phyloP scores from a whole-genome alignment of 2,329 filamentous ascomycete genomes.

The Monilinia vaccinii-corymbosi region DNA sequence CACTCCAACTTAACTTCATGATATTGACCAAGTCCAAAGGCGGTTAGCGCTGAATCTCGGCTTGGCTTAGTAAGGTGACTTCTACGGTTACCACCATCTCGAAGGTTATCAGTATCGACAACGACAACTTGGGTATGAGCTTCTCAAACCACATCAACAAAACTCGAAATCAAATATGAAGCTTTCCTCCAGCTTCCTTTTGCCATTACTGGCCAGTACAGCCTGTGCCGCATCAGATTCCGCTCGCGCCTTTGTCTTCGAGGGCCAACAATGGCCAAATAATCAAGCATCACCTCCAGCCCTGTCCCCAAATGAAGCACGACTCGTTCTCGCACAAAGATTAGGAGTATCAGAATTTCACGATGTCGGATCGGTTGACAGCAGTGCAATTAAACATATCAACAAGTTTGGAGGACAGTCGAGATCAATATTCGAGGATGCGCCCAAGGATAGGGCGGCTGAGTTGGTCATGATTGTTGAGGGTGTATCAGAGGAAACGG shows the following conservation, averaged over 20 bases:
- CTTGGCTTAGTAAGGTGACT: conserved; percentile 3
- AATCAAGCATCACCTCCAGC: conserved; percentile 41
- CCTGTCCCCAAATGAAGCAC: conserved; percentile 36
- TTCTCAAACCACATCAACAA: conserved; percentile 14
- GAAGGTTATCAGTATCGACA: conserved; percentile 3
- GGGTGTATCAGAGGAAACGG: conserved; percentile 41
- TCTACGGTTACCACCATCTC: not conserved
- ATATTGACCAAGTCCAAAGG: not conserved
- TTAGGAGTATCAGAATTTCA: conserved; percentile 38
- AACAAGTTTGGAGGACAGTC: conserved; percentile 49
- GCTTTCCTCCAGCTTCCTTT: conserved; percentile 33
- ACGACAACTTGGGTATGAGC: conserved; percentile 13
- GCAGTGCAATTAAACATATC: conserved; percentile 43
- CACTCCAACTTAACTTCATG: not conserved
- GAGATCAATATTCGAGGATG: conserved; percentile 41
- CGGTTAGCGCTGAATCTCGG: not conserved
- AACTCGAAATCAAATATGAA: conserved; percentile 30
- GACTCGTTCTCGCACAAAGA: conserved; percentile 51
- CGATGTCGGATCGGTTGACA: conserved; percentile 34
- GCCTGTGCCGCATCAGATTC: conserved; percentile 27
- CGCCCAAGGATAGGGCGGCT: conserved; percentile 16
- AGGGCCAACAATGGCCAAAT: conserved; percentile 26
- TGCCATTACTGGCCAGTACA: conserved; percentile 31
- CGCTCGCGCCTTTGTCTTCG: conserved; percentile 46
- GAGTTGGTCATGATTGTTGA: conserved; percentile 54